Conservation (phyloP, 2,329 filamentous ascomycete genomes). For the Niveomyces coronatus region DNA sequence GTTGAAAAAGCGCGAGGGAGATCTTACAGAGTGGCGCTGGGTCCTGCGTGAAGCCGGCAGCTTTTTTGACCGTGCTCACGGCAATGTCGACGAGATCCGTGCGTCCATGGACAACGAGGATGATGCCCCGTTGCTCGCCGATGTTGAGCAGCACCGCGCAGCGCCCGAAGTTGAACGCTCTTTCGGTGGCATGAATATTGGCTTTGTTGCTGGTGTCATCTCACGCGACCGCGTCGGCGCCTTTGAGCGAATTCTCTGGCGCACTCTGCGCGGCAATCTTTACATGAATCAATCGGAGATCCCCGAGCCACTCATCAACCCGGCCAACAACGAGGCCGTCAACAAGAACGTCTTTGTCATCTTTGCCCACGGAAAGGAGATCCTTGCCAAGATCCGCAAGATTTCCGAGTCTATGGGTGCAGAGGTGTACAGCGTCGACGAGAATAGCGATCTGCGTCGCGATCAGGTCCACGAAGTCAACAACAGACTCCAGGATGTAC, state of each 20-base stretch:
- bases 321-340: slow-evolving; percentile 80
- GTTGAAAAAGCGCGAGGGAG: slow-evolving; percentile 92
- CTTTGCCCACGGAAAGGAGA: slow-evolving; percentile 96
- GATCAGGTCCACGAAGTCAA: slow-evolving; percentile 98
- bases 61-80: slow-evolving; percentile 94
- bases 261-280: slow-evolving; percentile 90
- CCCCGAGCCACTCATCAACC: slow-evolving; percentile 82
- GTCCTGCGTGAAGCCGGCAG: slow-evolving; percentile 91
- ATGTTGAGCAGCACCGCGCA: slow-evolving; percentile 73
- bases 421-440: slow-evolving; percentile 91
- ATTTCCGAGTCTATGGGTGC: slow-evolving; percentile 96
- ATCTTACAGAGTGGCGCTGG: slow-evolving; percentile 97
- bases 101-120: slow-evolving; percentile 68
- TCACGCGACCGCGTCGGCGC: slow-evolving; percentile 83
- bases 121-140: slow-evolving; percentile 85
- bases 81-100: slow-evolving; percentile 92
- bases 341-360: slow-evolving; percentile 99
- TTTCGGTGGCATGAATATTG: slow-evolving; percentile 97
- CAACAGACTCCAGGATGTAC: slow-evolving; percentile 78
- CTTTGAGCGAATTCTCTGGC: slow-evolving; percentile 96
- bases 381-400: slow-evolving; percentile 96
- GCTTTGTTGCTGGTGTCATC: slow-evolving; percentile 95
- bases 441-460: slow-evolving; percentile 88
- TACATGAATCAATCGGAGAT: slow-evolving; percentile 99
- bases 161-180: slow-evolving; percentile 66